A percentile compares a stretch with the other conserved stretches of the same genome.
Conservation (phyloP, 2,329 filamentous ascomycete species). For the Ophiostoma piceae region DNA sequence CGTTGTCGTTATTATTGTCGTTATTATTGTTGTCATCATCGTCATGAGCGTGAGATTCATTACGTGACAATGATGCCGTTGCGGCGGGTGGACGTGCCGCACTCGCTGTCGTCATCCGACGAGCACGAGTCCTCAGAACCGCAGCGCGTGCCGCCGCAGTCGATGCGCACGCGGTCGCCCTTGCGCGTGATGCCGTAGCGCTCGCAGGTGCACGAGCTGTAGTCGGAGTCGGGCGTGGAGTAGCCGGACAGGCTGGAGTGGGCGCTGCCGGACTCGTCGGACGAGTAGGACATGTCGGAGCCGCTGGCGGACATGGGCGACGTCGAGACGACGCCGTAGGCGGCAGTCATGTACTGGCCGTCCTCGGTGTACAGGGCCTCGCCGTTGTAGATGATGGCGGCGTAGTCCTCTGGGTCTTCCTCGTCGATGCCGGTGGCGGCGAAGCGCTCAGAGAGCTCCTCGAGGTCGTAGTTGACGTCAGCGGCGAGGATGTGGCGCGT, state of each 20-base stretch:
- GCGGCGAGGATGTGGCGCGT: conserved; percentile 80
- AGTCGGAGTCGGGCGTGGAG: conserved; percentile 71
- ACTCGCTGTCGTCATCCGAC: conserved; percentile 42
- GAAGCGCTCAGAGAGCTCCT: conserved; percentile 75
- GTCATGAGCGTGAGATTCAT: not conserved
- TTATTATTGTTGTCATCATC: not conserved
- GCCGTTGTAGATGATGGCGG: conserved; percentile 19
- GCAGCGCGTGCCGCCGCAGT: conserved; percentile 86
- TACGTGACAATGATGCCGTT: conserved; percentile 57
- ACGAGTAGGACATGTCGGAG: conserved; percentile 66
- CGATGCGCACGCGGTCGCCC: conserved; percentile 89
- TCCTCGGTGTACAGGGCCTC: conserved; percentile 20
- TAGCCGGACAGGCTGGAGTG: conserved; percentile 71
- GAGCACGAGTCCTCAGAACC: conserved; percentile 73
- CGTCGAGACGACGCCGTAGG: conserved; percentile 45
- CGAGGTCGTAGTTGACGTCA: conserved; percentile 65
- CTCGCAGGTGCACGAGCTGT: conserved; percentile 82
- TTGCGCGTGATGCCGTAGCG: conserved; percentile 93
- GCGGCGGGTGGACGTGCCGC: conserved; percentile 53
- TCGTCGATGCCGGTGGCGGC: conserved; percentile 49
- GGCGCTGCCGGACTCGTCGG: conserved; percentile 60
- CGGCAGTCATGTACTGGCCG: conserved; percentile 42
- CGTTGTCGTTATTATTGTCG: not conserved
- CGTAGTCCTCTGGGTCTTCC: conserved; percentile 13
- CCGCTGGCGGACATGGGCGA: conserved; percentile 58